Conservation (phyloP, 257 asterid species). For the Nicotiana knightiana region DNA sequence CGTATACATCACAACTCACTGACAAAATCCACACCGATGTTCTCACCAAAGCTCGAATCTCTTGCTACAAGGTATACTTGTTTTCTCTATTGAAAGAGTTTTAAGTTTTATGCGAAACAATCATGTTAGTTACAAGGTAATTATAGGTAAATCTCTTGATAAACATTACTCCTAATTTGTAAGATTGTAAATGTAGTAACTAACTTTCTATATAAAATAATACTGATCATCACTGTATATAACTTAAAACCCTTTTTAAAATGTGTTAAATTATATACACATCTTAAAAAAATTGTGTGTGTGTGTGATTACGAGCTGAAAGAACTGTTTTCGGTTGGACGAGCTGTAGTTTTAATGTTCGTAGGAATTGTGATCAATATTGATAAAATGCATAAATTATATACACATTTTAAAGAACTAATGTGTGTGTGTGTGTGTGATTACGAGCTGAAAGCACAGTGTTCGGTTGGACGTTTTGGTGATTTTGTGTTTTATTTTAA, state of each 20-base stretch:
- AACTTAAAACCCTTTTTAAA: background rate
- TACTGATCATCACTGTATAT: too few relatives aligned
- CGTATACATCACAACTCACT: constrained; percentile 39
- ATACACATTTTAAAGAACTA: background rate
- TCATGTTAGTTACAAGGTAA: too few relatives aligned
- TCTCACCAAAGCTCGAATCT: constrained; percentile 55
- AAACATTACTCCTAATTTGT: too few relatives aligned
- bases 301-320: background rate
- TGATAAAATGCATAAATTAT: background rate
- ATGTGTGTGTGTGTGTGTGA: background rate
- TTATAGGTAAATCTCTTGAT: too few relatives aligned
- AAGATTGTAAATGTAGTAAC: too few relatives aligned
- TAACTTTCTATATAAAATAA: too few relatives aligned
- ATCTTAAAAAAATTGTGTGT: background rate
- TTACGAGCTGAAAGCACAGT: background rate
- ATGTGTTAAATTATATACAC: background rate
- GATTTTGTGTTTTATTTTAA: too few relatives aligned
- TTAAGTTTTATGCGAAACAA: too few relatives aligned
- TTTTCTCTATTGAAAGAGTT: background rate
- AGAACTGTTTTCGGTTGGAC: background rate
- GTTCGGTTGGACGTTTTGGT: background rate
- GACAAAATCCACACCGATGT: constrained; percentile 65
- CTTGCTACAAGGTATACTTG: constrained; percentile 70
- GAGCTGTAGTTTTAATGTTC: background rate
- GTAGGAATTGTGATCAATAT: background rate